Evolutionary conservation across 2,329 filamentous ascomycete genomes (phyloP), one percentile per base, ranked within the genome.

Genomic region (Myriosclerotinia duriaeana): DNA sequence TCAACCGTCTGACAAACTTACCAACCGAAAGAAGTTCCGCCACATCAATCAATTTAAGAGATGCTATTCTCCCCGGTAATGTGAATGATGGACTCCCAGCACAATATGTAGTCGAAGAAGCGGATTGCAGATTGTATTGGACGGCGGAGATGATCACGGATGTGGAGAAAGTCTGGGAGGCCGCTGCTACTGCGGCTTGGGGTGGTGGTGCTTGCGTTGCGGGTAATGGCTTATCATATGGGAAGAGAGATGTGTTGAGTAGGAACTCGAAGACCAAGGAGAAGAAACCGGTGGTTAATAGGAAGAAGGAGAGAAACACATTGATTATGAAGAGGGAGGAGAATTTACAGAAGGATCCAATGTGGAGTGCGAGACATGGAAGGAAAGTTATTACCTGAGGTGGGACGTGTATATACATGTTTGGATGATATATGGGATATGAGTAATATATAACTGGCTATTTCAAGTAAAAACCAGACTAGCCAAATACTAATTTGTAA

Each of bases 61-160:
- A 83, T 67, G 75, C 73, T 34, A 73, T 77, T 64, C 42, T 74
- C 48, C 64, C 67, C 0, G 71, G 62, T 67, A 72, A 80, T 26
- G 65, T 77, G 2, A 64, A 76, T 55, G 74, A 76, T 54, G 74
- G 77, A 53, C 74, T 80, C 0, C 83, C 87, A 17, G 76, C 83
- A 20, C 87, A 90, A 70, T 89, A 89, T 72, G 76, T 84, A 2
- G 85, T 86, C 66, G 83, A 88, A 69, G 81, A 85, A 0, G 84
- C 87, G 0, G 83, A 87, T 70, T 89, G 87, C 70, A 79, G 86
- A 6, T 74, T 89, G 15, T 89, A 82, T 72, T 88, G 84, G 68
- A 87, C 86, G 2, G 73, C 79, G 20, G 75, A 79, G 2, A 87
- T 85, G 76, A 75, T 85, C 44, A 75, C 80, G 4, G 80, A 86